Evolutionary conservation across 2,329 filamentous ascomycete species (phyloP), one percentile per base, ranked within the genome.

Genomic region (Aspergillus eucalypticola): DNA sequence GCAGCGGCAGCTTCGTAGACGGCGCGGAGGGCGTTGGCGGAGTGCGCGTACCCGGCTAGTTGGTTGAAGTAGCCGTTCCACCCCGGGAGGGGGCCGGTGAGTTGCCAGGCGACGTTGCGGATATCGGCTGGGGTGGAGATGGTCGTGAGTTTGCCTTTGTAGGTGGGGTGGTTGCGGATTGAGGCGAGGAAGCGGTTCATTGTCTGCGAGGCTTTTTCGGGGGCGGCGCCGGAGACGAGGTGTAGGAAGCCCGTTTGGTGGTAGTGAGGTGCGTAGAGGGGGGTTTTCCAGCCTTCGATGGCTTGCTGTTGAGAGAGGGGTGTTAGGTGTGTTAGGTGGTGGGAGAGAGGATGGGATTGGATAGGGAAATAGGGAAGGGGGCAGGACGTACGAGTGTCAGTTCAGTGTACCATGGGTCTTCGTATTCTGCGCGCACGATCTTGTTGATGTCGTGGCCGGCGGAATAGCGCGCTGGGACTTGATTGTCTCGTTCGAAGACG

Each of bases 371-470:
- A 15, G 15, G 48, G 51, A 48, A 13, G 17, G 19, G 53, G 7
- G 8, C 8, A 19, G 11, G 3, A 65, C 76, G 60, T 71, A 83
- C 82, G 56, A 85, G 72, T 1, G 84, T 80, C 46, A 86, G 67
- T 2, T 84, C 76, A 0, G 83, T 83, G 60, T 87, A 86, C 58
- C 84, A 85, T 0, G 77, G 75, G 60, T 86, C 83, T 61, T 84
- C 82, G 60, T 87, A 87, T 63, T 87, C 84, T 4, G 81, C 83
- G 2, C 84, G 79, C 38, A 87, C 76, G 58, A 87, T 87, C 70
- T 88, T 88, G 69, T 87, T 88, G 25, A 87, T 68, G 63, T 88
- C 84, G 60, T 85, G 84, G 19, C 80, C 84, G 0, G 84, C 86
- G 0, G 85, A 86, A 66, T 72, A 80, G 4, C 73, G 72, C 1